A percentile compares a stretch with the other conserved stretches of the same genome.
Conservation (phyloP, 2,329 filamentous ascomycete species). For the Colletotrichum sp. region DNA sequence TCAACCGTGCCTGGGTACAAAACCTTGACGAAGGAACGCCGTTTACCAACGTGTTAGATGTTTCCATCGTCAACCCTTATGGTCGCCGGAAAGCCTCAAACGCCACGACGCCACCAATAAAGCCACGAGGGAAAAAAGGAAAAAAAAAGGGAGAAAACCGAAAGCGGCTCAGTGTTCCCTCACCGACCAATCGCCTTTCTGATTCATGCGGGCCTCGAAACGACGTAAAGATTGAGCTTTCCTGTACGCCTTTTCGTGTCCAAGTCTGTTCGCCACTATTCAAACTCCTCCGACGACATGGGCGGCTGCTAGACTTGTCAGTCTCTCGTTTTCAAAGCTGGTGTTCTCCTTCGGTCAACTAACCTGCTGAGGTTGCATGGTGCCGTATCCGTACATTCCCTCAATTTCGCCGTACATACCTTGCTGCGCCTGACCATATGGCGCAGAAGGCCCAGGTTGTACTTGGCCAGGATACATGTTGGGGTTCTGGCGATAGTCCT, state of each 20-base stretch:
- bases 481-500: conserved; percentile 80
- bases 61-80: background rate
- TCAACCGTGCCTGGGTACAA: background rate
- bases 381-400: conserved; percentile 83
- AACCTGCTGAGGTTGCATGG: conserved; percentile 85
- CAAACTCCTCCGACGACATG: conserved; percentile 52
- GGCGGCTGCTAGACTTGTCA: conserved; percentile 36
- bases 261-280: conserved; percentile 32
- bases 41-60: background rate
- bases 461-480: conserved; percentile 85
- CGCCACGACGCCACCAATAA: conserved; percentile 9
- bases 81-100: background rate
- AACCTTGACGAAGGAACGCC: background rate
- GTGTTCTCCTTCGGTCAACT: conserved; percentile 31
- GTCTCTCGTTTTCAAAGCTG: background rate
- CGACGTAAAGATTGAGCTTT: background rate
- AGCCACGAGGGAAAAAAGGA: background rate
- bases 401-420: conserved; percentile 84
- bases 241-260: background rate
- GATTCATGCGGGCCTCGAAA: background rate
- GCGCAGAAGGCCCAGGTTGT: conserved; percentile 71
- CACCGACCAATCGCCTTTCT: background rate
- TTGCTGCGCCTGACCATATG: conserved; percentile 79
- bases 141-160: background rate
- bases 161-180: background rate